phyloP scores from a whole-genome alignment of 257 asterid genomes.

The Fraxinus anomala region DNA sequence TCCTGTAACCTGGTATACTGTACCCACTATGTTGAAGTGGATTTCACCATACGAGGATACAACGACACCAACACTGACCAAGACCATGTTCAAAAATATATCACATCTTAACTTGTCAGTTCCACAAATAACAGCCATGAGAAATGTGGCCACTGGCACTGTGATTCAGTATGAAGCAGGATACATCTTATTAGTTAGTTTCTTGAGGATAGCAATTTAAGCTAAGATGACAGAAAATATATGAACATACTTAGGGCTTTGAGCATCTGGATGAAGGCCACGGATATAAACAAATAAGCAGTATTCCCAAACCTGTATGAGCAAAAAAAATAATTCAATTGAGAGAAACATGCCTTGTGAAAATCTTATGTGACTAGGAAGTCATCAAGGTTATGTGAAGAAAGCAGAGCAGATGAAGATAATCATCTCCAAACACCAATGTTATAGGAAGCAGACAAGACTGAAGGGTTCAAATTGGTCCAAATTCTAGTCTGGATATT shows the following conservation, averaged over 20 bases:
- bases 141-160: constrained; percentile 99
- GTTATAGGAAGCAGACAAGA: neutral
- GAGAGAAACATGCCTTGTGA: neutral
- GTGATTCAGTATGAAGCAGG: constrained; percentile 31
- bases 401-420: neutral
- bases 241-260: constrained; percentile 86
- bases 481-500: neutral
- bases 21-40: constrained; percentile 92
- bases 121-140: constrained; percentile 93
- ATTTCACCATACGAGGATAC: constrained; percentile 97
- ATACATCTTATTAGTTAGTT: constrained; percentile 31
- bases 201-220: constrained; percentile 15
- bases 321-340: constrained; percentile 20
- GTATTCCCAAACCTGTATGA: constrained; percentile 95
- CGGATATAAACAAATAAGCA: constrained; percentile 92
- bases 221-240: constrained; percentile 15
- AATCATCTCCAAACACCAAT: neutral
- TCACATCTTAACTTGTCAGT: constrained; percentile 90
- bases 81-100: constrained; percentile 80
- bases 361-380: neutral
- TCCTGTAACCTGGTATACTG: constrained; percentile 96
- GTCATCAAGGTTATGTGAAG: constrained; percentile 3
- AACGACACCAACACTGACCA: constrained; percentile 94
- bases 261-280: constrained; percentile 99
- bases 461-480: neutral